These are phyloP conservation scores for Neopestalotiopsis sp. DNA, from an alignment of 2,329 filamentous ascomycete genomes.

Conservation along the genomic window DNA sequence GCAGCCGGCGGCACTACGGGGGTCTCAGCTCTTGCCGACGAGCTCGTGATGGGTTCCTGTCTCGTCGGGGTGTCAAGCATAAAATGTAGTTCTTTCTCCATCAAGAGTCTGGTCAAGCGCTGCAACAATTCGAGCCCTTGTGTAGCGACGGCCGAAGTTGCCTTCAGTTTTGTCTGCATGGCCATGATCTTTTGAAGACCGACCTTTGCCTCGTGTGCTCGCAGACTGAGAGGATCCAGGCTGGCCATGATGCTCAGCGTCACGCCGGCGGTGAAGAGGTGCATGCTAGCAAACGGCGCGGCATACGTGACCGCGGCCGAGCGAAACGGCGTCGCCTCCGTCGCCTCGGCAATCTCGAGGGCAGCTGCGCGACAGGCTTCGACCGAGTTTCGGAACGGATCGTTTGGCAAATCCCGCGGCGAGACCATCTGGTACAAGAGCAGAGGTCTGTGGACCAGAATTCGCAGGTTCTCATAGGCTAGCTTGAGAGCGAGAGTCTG, in stretches of 20 bases:
- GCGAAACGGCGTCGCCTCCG: too few species aligned
- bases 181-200: constrained; percentile 29
- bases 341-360: too few species aligned
- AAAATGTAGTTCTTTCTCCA: neutral
- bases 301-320: too few species aligned
- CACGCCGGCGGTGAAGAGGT: constrained; percentile 31
- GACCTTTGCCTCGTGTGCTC: constrained; percentile 26
- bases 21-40: neutral
- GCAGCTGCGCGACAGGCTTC: neutral
- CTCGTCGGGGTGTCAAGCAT: neutral
- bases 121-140: neutral
- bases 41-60: too few species aligned
- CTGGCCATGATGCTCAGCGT: constrained; percentile 29
- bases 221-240: constrained; percentile 25
- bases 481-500: neutral
- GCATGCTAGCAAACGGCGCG: too few species aligned
- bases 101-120: neutral
- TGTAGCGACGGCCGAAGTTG: neutral
- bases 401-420: neutral
- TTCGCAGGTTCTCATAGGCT: neutral
- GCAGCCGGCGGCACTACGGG: neutral
- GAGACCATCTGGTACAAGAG: neutral
- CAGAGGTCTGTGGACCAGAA: neutral
- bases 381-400: neutral
- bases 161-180: constrained; percentile 22